Conservation (phyloP, 1,139 yeast genomes). For the Blastobotrys persicus region DNA sequence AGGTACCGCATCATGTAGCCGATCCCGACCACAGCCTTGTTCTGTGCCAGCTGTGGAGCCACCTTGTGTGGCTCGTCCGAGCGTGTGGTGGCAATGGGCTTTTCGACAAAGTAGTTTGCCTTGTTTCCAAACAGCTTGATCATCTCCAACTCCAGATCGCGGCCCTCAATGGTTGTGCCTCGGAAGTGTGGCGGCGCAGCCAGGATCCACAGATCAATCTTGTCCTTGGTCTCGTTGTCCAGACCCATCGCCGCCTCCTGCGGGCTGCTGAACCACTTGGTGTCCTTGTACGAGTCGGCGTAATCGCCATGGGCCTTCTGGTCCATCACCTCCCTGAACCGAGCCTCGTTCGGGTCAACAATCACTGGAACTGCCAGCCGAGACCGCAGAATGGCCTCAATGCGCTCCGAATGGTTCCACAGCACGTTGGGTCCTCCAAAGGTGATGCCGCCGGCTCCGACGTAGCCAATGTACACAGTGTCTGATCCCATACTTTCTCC, state of each 20-base stretch:
- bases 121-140: conserved; percentile 19
- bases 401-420: conserved; percentile 25
- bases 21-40: conserved; percentile 20
- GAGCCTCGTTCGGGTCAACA: conserved; percentile 23
- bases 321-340: conserved; percentile 20
- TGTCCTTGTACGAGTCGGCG: conserved; percentile 19
- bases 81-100: conserved; percentile 27
- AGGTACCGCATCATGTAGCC: conserved; percentile 29
- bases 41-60: conserved; percentile 7
- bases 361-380: conserved; percentile 24
- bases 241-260: conserved; percentile 21
- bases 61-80: conserved; percentile 23
- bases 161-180: conserved; percentile 24
- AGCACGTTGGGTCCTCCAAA: conserved; percentile 27
- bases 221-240: conserved; percentile 7
- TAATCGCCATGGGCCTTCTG: conserved; percentile 16
- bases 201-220: conserved; percentile 22
- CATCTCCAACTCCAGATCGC: conserved; percentile 24
- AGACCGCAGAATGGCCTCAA: conserved; percentile 22
- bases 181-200: conserved; percentile 27
- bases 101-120: conserved; percentile 24
- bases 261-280: conserved; percentile 18
- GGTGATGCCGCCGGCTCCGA: conserved; percentile 23
- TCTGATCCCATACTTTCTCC: neutral
- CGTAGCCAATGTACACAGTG: conserved; percentile 12